Base-by-base conservation (phyloP, 441 rosid species). In the Gossypium trilobum region DNA sequence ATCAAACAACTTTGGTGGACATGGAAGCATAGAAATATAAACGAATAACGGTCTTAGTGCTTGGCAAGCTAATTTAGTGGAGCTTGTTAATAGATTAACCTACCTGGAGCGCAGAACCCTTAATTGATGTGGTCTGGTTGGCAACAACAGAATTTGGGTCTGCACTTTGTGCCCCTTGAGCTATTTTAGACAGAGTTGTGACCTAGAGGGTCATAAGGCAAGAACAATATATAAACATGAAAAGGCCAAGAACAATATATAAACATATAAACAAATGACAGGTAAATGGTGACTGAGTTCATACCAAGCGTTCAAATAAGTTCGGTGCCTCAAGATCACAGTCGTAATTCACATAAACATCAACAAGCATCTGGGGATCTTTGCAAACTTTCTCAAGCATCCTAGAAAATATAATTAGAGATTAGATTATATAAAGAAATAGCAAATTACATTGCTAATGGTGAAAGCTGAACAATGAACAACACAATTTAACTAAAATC, bases 301-400 rank as follows among this genome's bases (percentile, higher is more conserved):
- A 51, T 82, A 96, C 99, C 98, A 89, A 85, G 86, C 97, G 97
- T 82, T 96, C 98, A 88, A 96, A 96, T 85, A 96, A 87, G 85
- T 96, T 96, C 0, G 99, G 93, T 67, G 98, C 96, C 86, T 93
- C 96, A 73, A 91, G 91, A 90, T 93, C 99, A 78, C 99, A 96
- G 71, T 96, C 99, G 79, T 96, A 93, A 79, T 93, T 96, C 79
- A 93, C 97, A 87, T 85, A 96, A 61, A 96, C 88, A 85, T 96
- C 99, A 78, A 93, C 97, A 80, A 96, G 99, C 96, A 91, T 89
- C 80, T 96, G 99, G 72, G 99, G 87, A 86, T 96, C 97, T 79
- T 84, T 91, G 78, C 97, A 93, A 54, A 91, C 92, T 84, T 88
- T 93, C 77, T 96, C 98, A 74, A 96, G 93, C 97, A 91, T 91